phyloP scores from a whole-genome alignment of 2,329 filamentous ascomycete species.

The Epichloe sylvatica region DNA sequence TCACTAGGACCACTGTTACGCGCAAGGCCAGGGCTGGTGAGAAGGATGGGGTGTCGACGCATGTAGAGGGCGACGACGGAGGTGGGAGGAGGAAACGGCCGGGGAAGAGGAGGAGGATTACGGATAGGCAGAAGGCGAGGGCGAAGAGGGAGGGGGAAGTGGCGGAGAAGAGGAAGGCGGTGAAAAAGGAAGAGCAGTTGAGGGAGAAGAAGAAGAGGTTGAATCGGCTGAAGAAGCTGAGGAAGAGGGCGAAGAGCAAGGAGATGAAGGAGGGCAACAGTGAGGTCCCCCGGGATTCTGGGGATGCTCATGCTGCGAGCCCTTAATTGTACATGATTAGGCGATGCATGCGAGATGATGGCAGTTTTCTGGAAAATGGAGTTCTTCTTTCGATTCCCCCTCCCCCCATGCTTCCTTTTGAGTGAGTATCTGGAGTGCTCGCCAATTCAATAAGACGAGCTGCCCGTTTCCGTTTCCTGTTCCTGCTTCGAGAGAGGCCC shows the following conservation, averaged over 20 bases:
- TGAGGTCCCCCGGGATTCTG: slow-evolving; percentile 9
- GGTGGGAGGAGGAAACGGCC: slow-evolving; percentile 28
- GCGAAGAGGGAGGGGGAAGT: slow-evolving; percentile 26
- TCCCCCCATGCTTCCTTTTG: no score
- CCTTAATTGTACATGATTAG: neutral
- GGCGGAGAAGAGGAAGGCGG: slow-evolving; percentile 23
- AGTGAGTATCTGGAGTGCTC: no score
- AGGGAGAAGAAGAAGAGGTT: slow-evolving; percentile 49
- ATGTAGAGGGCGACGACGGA: slow-evolving; percentile 9
- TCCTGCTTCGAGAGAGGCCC: neutral
- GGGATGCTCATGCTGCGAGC: neutral
- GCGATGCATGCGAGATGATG: neutral
- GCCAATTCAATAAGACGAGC: neutral
- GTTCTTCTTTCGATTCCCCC: no score
- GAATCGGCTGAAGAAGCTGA: slow-evolving; percentile 46
- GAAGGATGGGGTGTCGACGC: neutral
- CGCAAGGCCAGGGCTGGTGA: slow-evolving; percentile 11
- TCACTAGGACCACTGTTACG: slow-evolving; percentile 29
- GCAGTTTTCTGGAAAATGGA: neutral
- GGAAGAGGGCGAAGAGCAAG: slow-evolving; percentile 42
- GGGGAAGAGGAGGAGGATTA: slow-evolving; percentile 46
- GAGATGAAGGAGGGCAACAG: slow-evolving; percentile 32
- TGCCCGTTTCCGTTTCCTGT: neutral
- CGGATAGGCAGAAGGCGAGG: slow-evolving; percentile 32
- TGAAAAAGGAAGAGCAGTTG: slow-evolving; percentile 41